phyloP scores from a whole-genome alignment of 257 asterid species.

The Cynanchum wilfordii region DNA sequence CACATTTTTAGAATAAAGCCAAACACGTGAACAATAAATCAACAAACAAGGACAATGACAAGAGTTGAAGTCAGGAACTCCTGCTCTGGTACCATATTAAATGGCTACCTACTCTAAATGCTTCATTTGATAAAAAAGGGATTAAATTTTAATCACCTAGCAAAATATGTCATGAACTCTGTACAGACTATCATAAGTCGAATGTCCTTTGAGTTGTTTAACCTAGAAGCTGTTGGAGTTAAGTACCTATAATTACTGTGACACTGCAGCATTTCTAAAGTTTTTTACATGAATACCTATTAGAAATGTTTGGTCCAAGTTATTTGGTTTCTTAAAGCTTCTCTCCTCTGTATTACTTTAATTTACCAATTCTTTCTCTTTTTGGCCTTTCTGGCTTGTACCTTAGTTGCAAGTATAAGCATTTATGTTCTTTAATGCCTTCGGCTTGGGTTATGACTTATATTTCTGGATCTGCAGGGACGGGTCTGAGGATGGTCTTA shows the following conservation, averaged over 20 bases:
- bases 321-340: neutral
- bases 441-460: slow-evolving; percentile 12
- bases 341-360: neutral
- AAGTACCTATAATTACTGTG: neutral
- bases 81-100: no score
- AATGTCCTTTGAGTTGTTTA: no score
- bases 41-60: no score
- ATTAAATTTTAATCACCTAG: no score
- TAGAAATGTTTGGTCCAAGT: neutral
- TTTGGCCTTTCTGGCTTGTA: neutral
- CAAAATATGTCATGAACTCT: no score
- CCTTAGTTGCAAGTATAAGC: neutral
- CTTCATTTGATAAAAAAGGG: no score
- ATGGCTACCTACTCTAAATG: no score
- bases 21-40: no score
- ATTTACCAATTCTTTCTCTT: neutral
- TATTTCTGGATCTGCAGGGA: slow-evolving; percentile 43
- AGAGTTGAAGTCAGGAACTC: no score
- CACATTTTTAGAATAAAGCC: no score
- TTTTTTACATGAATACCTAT: neutral
- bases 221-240: no score
- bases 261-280: neutral
- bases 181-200: no score
- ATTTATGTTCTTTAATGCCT: slow-evolving; percentile 10
- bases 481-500: slow-evolving; percentile 91